Base-by-base conservation (phyloP, 2,329 filamentous ascomycete genomes). In the Remersonia thermophila region DNA sequence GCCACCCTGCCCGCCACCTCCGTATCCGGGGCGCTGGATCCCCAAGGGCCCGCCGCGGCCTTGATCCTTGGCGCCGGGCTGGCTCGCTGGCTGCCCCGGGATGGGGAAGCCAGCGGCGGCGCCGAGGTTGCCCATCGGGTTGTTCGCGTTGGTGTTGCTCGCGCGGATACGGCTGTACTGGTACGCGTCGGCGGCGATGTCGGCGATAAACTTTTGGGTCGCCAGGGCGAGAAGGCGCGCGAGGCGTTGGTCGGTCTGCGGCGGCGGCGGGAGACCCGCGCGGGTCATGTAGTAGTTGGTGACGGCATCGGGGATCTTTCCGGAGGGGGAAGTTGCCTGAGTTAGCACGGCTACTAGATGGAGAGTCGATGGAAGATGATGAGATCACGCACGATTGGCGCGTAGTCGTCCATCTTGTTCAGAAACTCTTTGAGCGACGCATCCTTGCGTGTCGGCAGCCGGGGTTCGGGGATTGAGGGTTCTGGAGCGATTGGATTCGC, bases 151-250 rank as follows among this genome's bases (percentile, higher is more conserved):
- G 40, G 80, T 86, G 55, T 91, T 93, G 15, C 83, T 89, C n/a
- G 84, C 83, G 28, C 91, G 80, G 53, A 98, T 96, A 36, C 89
- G 84, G 42, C 82, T 86, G 68, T 95, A 96, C 61, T 98, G 91
- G 59, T 98, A 98, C 3, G 91, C 86, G 58, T 98, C 91, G 39
- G 91, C 87, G 2, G 91, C 91, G 47, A 98, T 85, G 58, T 98
- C 91, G 40, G 91, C 87, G 51, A 98, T 83, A 67, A 98, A 98
- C 57, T 98, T 98, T 56, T 98, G 91, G 0, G 91, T 94, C n/a
- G 91, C 91, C 7, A 98, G 81, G 2, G 91, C 89, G 30, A 98
- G 80, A 3, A 98, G 80, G 32, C 89, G 85, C 15, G 89, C 85
- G 18, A 98, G 81, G 40, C 87, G 84, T 14, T 80, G 80, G 51